These are phyloP conservation scores for Castanea sativa DNA, from an alignment of 306 rosid species.

Conservation along the genomic window DNA sequence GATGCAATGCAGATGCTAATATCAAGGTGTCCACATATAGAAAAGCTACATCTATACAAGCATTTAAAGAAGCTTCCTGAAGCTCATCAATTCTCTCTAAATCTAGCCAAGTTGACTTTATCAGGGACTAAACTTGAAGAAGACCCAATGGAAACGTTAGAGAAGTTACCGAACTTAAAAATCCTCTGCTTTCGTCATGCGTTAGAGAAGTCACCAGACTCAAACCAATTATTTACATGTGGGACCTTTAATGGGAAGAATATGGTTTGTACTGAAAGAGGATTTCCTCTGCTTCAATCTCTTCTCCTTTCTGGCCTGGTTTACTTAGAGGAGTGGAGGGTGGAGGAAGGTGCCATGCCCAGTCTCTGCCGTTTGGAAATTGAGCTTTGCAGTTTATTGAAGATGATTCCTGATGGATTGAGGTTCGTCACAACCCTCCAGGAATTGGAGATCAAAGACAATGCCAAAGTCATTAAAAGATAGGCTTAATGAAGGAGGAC, in stretches of 20 bases:
- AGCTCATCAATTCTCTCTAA: conserved; percentile 22
- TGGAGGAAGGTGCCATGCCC: conserved; percentile 46
- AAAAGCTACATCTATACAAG: conserved; percentile 30
- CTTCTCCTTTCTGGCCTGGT: conserved; percentile 13
- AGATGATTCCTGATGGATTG: conserved; percentile 50
- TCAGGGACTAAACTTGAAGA: conserved; percentile 6
- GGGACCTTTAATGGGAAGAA: conserved; percentile 22
- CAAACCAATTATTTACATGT: no score
- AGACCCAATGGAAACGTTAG: conserved; percentile 43
- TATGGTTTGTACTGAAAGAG: conserved; percentile 26
- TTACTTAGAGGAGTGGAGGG: conserved; percentile 44
- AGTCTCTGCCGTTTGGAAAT: conserved; percentile 35
- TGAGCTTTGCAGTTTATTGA: conserved; percentile 8
- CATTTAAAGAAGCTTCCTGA: conserved; percentile 30
- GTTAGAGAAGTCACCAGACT: accelerated
- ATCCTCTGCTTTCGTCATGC: conserved; percentile 17
- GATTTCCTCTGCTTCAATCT: conserved; percentile 44
- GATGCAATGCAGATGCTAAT: not conserved
- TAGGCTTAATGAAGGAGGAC: conserved; percentile 41
- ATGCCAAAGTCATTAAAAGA: conserved; percentile 38
- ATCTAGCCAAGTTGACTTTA: conserved; percentile 38
- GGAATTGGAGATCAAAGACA: conserved; percentile 33
- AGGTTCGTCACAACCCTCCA: conserved; percentile 29
- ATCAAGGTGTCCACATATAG: conserved; percentile 41
- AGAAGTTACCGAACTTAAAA: conserved; percentile 46